Conservation (phyloP, 345 rosid species). For the Eucalyptus coolabah region DNA sequence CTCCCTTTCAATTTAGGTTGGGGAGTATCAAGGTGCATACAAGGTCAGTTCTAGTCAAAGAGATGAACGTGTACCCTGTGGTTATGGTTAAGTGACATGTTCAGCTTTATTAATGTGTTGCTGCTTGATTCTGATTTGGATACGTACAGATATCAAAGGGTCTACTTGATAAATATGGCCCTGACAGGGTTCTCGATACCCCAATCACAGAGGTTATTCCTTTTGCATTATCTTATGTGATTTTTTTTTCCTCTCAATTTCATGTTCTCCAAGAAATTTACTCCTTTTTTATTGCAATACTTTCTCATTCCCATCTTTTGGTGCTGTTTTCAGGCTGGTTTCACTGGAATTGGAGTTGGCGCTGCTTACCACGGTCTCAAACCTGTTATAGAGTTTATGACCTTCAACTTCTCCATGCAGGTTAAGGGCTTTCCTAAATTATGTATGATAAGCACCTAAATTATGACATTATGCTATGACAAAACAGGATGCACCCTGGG, state of each 20-base stretch:
- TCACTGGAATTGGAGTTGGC: conserved; percentile 98
- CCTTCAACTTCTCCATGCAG: conserved; percentile 98
- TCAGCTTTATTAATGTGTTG: neutral
- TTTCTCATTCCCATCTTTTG: neutral
- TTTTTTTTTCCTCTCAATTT: neutral
- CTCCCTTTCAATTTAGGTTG: conserved; percentile 49
- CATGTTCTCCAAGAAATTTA: neutral
- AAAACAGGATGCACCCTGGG: neutral
- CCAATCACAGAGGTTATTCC: conserved; percentile 90
- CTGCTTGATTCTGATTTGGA: neutral
- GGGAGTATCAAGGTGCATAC: conserved; percentile 99
- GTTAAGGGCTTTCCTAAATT: conserved; percentile 9
- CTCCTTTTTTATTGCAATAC: neutral
- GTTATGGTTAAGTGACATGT: neutral
- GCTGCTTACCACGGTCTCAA: conserved; percentile 88
- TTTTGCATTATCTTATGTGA: neutral
- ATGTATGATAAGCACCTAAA: neutral
- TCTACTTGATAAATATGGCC: conserved; percentile 90
- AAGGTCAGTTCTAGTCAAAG: conserved; percentile 41
- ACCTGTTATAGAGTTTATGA: conserved; percentile 94
- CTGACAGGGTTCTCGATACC: conserved; percentile 91
- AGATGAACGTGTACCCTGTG: neutral
- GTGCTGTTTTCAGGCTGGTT: conserved; percentile 75
- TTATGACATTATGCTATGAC: neutral
- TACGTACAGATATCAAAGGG: conserved; percentile 64